These are phyloP conservation scores for Toxicodendron radicans DNA, from an alignment of 345 rosid species.

Conservation along the genomic window DNA sequence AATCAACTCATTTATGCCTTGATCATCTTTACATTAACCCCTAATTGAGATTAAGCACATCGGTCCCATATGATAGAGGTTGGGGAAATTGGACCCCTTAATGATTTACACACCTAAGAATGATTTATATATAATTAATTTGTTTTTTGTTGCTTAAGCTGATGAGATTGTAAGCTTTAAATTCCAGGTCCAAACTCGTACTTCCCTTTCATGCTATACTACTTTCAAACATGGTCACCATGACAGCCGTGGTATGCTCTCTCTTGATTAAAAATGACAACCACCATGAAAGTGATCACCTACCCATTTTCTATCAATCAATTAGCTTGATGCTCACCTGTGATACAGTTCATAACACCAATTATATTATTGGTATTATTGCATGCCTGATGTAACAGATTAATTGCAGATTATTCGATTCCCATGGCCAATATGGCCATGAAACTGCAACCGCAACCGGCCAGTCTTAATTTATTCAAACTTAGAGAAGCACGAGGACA, in stretches of 20 bases:
- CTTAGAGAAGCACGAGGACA: not conserved
- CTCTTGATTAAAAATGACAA: not conserved
- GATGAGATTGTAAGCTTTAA: too few relatives aligned
- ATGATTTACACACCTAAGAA: not conserved
- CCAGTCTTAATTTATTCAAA: slow-evolving; percentile 2
- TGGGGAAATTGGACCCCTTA: not conserved
- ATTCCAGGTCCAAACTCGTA: not conserved
- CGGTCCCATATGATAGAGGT: not conserved
- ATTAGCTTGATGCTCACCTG: not conserved
- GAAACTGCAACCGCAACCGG: slow-evolving; percentile 5
- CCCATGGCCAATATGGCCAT: not conserved
- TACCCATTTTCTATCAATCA: not conserved
- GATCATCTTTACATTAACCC: too few relatives aligned
- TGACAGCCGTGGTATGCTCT: slow-evolving; percentile 1
- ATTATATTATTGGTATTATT: slow-evolving; percentile 1
- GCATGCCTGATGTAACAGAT: not conserved
- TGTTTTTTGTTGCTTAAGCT: too few relatives aligned
- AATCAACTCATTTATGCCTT: not conserved
- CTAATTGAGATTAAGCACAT: not conserved
- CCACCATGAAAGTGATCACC: not conserved
- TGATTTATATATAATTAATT: too few relatives aligned
- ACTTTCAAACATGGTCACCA: not conserved
- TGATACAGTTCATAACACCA: not conserved
- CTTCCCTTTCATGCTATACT: not conserved
- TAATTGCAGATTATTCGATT: slow-evolving; percentile 1